phyloP scores from a whole-genome alignment of 106 monocot genomes.

The Dendrobium chrysotoxum region DNA sequence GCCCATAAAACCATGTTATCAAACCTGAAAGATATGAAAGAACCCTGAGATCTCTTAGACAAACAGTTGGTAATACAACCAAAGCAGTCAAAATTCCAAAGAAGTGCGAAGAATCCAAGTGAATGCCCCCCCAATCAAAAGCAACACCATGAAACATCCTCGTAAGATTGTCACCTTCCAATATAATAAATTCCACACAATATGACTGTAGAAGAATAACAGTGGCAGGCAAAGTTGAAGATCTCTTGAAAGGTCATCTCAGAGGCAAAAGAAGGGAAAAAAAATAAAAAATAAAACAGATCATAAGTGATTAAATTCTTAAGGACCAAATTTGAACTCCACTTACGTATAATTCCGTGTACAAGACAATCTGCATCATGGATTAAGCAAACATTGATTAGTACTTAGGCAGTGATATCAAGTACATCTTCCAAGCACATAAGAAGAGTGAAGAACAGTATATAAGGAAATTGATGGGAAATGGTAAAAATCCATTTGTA shows the following conservation, averaged over 20 bases:
- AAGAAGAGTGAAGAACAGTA: not conserved
- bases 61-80: slow-evolving; percentile 83
- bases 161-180: slow-evolving; percentile 92
- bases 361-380: slow-evolving; percentile 66
- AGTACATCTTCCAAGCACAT: not conserved
- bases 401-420: not conserved
- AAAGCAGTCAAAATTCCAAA: slow-evolving; percentile 75
- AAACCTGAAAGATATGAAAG: slow-evolving; percentile 84
- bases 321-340: slow-evolving; percentile 3
- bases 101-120: slow-evolving; percentile 58
- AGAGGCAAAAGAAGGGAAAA: not conserved
- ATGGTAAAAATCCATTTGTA: not conserved
- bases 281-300: not conserved
- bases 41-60: slow-evolving; percentile 67
- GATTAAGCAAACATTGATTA: slow-evolving; percentile 10
- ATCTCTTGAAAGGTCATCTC: not conserved
- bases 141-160: slow-evolving; percentile 62
- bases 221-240: slow-evolving; percentile 1
- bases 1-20: not conserved
- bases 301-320: slow-evolving; percentile 2
- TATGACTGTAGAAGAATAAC: slow-evolving; percentile 55
- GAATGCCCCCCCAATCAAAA: slow-evolving; percentile 54
- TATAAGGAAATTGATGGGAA: not conserved
- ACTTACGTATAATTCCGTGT: slow-evolving; percentile 96
- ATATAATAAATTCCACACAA: slow-evolving; percentile 93